Evolutionary conservation across 2,329 filamentous ascomycete species (phyloP).

Genomic region (Tothia fuscella): DNA sequence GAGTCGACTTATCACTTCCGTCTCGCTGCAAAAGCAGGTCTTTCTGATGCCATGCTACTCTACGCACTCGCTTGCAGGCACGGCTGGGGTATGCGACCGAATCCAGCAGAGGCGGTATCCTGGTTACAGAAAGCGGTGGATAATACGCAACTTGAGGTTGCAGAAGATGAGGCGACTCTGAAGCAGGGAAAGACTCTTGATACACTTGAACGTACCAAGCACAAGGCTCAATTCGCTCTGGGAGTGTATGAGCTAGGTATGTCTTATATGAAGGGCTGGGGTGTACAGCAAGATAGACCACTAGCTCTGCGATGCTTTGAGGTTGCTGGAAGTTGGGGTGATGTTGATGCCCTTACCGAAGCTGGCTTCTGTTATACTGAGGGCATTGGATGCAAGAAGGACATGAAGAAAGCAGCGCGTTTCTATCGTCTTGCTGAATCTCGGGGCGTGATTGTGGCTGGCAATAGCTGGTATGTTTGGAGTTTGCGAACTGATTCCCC

Average conservation of each 20-base stretch:
- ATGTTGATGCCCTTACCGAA: constrained; percentile 86
- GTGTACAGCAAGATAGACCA: constrained; percentile 81
- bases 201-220: constrained; percentile 60
- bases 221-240: constrained; percentile 85
- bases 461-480: constrained; percentile 80
- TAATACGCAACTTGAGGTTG: constrained; percentile 67
- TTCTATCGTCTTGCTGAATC: constrained; percentile 85
- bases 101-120: constrained; percentile 76
- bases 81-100: constrained; percentile 94
- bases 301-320: constrained; percentile 89
- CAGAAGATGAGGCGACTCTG: constrained; percentile 60
- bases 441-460: constrained; percentile 94
- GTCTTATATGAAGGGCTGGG: constrained; percentile 97
- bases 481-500: not conserved
- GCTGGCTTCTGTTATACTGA: constrained; percentile 94
- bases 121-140: constrained; percentile 92
- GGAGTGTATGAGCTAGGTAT: constrained; percentile 95
- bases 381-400: constrained; percentile 88
- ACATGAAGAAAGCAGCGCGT: constrained; percentile 83
- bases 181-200: constrained; percentile 49
- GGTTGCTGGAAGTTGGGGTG: constrained; percentile 90
- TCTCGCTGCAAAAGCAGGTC: constrained; percentile 70
- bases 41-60: constrained; percentile 89
- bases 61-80: constrained; percentile 92
- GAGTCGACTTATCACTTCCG: constrained; percentile 95